Percentiles rank a stretch among this genome's conserved stretches.
phyloP scores from a whole-genome alignment of 371 early-diverging fungal genomes.

The Apophysomyces variabilis region DNA sequence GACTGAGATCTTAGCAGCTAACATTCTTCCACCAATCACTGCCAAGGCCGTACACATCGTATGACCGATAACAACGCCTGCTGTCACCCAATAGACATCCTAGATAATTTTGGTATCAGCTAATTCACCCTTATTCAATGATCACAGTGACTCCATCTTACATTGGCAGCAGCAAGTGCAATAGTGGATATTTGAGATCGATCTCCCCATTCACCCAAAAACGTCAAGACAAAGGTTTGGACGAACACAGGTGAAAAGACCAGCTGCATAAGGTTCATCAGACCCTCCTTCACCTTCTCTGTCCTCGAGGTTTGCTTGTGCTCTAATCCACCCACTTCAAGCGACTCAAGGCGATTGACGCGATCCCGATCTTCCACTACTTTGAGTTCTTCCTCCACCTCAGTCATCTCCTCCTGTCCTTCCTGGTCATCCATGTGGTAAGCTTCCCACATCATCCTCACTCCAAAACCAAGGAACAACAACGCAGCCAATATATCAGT shows the following conservation, averaged over 20 bases:
- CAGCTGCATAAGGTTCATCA: conserved; percentile 66
- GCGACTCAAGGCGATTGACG: conserved; percentile 58
- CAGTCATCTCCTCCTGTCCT: conserved; percentile 84
- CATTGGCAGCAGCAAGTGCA: conserved; percentile 92
- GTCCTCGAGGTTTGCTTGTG: conserved; percentile 15
- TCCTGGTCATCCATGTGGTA: conserved; percentile 89
- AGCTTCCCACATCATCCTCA: conserved; percentile 87
- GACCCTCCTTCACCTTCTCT: conserved; percentile 47
- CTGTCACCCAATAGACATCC: conserved; percentile 82
- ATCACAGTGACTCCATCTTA: conserved; percentile 30
- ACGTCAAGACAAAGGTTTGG: conserved; percentile 93
- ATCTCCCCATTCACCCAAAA: conserved; percentile 98
- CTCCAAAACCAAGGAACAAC: conserved; percentile 90
- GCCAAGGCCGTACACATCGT: conserved; percentile 89
- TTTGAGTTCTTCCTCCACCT: conserved; percentile 86
- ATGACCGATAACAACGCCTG: conserved; percentile 91
- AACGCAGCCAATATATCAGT: conserved; percentile 84
- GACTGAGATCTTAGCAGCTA: conserved; percentile 92
- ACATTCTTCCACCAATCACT: conserved; percentile 90
- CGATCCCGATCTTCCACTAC: conserved; percentile 73
- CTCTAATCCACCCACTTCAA: conserved; percentile 45
- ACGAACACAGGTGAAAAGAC: conserved; percentile 92
- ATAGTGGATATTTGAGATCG: conserved; percentile 94
- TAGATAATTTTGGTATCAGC: conserved; percentile 35
- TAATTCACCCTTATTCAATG: not conserved